phyloP scores from a whole-genome alignment of 108 stramenopile species.

The Thalassiosira profunda region DNA sequence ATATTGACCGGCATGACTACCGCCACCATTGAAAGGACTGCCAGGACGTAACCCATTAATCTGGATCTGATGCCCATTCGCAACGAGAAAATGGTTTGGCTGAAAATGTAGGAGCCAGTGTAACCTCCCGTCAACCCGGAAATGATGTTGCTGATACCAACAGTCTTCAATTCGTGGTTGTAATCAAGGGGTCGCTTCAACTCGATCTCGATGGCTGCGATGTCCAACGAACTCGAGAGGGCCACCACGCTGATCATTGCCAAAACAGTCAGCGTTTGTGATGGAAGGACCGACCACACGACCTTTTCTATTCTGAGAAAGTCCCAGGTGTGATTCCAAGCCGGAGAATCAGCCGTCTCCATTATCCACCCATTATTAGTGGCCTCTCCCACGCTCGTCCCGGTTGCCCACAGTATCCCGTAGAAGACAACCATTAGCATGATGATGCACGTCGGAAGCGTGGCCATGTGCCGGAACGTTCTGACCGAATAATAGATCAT shows the following conservation, averaged over 20 bases:
- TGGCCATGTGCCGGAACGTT: conserved; percentile 76
- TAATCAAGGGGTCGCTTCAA: conserved; percentile 93
- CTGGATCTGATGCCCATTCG: conserved; percentile 89
- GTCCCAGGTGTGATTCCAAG: conserved; percentile 89
- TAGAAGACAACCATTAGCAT: conserved; percentile 86
- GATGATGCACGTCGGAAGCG: conserved; percentile 85
- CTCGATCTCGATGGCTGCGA: conserved; percentile 99
- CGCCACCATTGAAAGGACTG: conserved; percentile 58
- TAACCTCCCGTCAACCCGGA: conserved; percentile 93
- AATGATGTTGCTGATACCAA: conserved; percentile 92
- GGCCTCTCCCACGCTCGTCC: conserved; percentile 68
- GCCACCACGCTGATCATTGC: conserved; percentile 97
- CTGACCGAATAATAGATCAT: conserved; percentile 76
- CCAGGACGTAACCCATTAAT: conserved; percentile 80
- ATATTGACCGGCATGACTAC: conserved; percentile 83
- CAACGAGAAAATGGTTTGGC: conserved; percentile 96
- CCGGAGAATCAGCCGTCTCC: conserved; percentile 51
- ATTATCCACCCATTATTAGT: conserved; percentile 86
- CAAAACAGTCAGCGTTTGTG: conserved; percentile 61
- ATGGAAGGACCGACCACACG: conserved; percentile 75
- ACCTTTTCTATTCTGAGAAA: conserved; percentile 84
- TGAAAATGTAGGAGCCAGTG: conserved; percentile 95
- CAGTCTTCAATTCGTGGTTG: conserved; percentile 92
- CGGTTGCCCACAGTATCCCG: conserved; percentile 52
- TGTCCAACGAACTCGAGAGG: conserved; percentile 93